phyloP scores from a whole-genome alignment of 2,329 filamentous ascomycete genomes.

The Drechslera avenae region DNA sequence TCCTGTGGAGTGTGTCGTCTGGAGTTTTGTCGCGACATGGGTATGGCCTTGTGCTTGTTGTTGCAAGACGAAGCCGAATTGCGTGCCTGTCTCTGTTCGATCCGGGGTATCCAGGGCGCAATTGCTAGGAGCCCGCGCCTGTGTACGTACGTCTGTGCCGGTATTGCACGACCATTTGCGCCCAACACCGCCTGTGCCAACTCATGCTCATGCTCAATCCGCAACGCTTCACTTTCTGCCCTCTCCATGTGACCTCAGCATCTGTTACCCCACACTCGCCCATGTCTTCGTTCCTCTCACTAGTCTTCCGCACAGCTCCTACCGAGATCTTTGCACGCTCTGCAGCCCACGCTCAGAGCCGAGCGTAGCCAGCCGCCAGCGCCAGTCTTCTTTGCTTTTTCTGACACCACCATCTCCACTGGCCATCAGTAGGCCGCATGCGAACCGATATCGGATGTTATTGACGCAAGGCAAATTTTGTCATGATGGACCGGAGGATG shows the following conservation, averaged over 20 bases:
- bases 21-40: neutral
- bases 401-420: conserved; percentile 17
- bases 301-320: conserved; percentile 2
- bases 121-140: too few relatives aligned
- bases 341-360: conserved; percentile 18
- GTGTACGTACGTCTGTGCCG: too few relatives aligned
- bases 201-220: neutral
- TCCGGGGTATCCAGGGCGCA: too few relatives aligned
- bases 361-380: conserved; percentile 23
- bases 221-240: conserved; percentile 1
- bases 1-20: neutral
- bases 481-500: conserved; percentile 4
- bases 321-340: conserved; percentile 8
- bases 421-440: conserved; percentile 6
- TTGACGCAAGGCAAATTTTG: conserved; percentile 14
- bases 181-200: neutral
- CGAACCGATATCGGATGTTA: conserved; percentile 22
- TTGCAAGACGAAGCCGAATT: neutral
- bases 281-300: neutral
- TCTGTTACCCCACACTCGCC: conserved; percentile 19
- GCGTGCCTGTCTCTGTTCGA: neutral
- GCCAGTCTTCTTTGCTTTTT: conserved; percentile 12
- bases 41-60: neutral
- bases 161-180: too few relatives aligned
- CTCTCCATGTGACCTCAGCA: conserved; percentile 12